Evolutionary conservation across 2,329 filamentous ascomycete genomes (phyloP).

Genomic region (Sporothrix brunneoviolacea): DNA sequence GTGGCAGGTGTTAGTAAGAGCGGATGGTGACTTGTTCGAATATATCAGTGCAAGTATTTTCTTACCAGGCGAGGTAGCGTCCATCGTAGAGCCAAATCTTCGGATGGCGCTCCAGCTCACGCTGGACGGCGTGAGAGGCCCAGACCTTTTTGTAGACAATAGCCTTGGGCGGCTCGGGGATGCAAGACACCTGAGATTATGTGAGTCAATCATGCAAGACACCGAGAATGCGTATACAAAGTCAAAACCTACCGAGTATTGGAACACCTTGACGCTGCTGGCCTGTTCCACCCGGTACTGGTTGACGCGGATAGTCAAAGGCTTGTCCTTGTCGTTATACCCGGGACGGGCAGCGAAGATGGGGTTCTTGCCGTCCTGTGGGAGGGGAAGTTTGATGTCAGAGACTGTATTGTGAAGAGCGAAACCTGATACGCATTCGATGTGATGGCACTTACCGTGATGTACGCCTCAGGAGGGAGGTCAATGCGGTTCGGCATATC

Average conservation of each 20-base stretch:
- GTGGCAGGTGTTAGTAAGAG: not conserved
- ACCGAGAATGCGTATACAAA: not conserved
- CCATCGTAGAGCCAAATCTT: conserved; percentile 69
- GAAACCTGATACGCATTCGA: not conserved
- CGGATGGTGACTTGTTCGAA: not conserved
- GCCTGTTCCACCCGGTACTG: conserved; percentile 24
- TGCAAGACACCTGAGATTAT: conserved; percentile 54
- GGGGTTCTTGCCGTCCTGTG: conserved; percentile 22
- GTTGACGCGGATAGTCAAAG: conserved; percentile 48
- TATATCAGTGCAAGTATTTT: not conserved
- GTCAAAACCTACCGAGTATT: conserved; percentile 69
- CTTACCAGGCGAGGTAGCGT: conserved; percentile 77
- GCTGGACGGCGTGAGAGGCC: conserved; percentile 56
- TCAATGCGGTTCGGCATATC: conserved; percentile 44
- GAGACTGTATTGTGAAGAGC: conserved; percentile 8
- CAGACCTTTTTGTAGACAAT: conserved; percentile 70
- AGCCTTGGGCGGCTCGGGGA: conserved; percentile 53
- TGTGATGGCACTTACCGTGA: conserved; percentile 27
- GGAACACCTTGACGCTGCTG: conserved; percentile 48
- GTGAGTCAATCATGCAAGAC: not conserved
- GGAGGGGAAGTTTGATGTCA: conserved; percentile 1
- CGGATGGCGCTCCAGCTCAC: conserved; percentile 41
- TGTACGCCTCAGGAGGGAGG: conserved; percentile 51
- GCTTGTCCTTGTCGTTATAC: conserved; percentile 52
- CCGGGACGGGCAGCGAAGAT: conserved; percentile 41